Evolutionary conservation across 768 basidiomycete genomes (phyloP), one percentile per base, ranked within the genome.

Genomic region (Termitomyces sp.): DNA sequence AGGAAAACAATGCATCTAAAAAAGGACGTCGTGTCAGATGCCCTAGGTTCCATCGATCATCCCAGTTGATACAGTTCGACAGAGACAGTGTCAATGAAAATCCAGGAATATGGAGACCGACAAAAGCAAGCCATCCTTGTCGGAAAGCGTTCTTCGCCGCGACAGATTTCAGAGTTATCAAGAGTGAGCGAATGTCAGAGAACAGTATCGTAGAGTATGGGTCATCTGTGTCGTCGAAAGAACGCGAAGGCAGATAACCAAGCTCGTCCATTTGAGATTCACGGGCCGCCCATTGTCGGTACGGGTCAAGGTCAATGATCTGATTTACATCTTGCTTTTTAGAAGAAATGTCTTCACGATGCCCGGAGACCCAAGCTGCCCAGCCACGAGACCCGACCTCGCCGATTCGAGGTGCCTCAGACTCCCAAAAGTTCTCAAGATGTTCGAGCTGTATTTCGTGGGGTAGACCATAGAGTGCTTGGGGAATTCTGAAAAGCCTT

Each of bases 401-500:
- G 32, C 91, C 89, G 9, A 86, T 69, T n/a, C 91, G 85, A n/a
- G 85, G 85, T 10, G 72, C 74, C 70, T 93, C 92, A 4, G 87
- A 83, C 53, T 94, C 92, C 92, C 92, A 94, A 68, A 89, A 94
- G 54, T 85, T 83, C 72, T 92, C 91, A 4, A 94, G 76, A 16
- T 78, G 74, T 56, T 82, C 77, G 3, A 93, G 72, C 54, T 80
- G 81, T 4, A 63, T 67, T 23, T 79, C 72, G 36, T 86, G 74
- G 30, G 87, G 71, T 50, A 74, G 62, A 47, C 68, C 70, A 41
- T 66, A 65, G 1, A 88, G 66, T n/a, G 67, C 66, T 28, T 75
- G 70, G 0, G 90, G 89, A 26, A 76, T 57, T 60, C 81, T 74
- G 62, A 88, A 91, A 5, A 79, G 77, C 50, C 92, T 93, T 66